These are phyloP conservation scores for Leucosporidium yakuticum DNA, from an alignment of 768 basidiomycete genomes.

Conservation along the genomic window DNA sequence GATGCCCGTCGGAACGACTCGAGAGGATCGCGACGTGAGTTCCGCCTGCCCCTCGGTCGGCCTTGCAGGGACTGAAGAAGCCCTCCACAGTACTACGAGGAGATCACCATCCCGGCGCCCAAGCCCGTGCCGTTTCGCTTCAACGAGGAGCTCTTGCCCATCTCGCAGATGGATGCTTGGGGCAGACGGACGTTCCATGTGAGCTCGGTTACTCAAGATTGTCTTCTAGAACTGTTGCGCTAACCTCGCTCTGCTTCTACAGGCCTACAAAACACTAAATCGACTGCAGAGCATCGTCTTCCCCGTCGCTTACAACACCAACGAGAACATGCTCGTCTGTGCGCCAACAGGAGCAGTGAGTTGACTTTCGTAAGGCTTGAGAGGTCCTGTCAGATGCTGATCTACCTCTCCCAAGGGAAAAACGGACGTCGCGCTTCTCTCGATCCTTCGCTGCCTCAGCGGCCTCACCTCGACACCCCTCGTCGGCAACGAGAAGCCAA, in stretches of 20 bases:
- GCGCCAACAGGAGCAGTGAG: slow-evolving; percentile 96
- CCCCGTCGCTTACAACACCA: slow-evolving; percentile 84
- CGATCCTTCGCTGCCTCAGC: slow-evolving; percentile 60
- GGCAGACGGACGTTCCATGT: slow-evolving; percentile 80
- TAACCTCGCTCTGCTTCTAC: slow-evolving; percentile 8
- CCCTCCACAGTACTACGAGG: slow-evolving; percentile 65
- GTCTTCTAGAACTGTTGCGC: not conserved
- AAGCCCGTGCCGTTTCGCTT: slow-evolving; percentile 64
- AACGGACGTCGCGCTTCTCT: slow-evolving; percentile 95
- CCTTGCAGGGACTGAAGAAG: slow-evolving; percentile 14
- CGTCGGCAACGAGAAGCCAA: slow-evolving; percentile 8
- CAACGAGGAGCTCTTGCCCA: slow-evolving; percentile 63
- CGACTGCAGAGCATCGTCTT: slow-evolving; percentile 93
- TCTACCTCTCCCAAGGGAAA: slow-evolving; percentile 62
- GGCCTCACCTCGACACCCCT: slow-evolving; percentile 11
- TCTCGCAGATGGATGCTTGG: slow-evolving; percentile 69
- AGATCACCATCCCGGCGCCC: slow-evolving; percentile 82
- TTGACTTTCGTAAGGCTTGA: slow-evolving; percentile 10
- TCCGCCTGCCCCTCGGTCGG: not conserved
- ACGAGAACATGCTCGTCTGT: slow-evolving; percentile 92
- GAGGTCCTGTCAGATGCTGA: not conserved
- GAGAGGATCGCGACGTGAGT: slow-evolving; percentile 61
- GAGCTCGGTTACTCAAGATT: slow-evolving; percentile 35
- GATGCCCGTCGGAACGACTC: slow-evolving; percentile 73
- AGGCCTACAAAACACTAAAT: slow-evolving; percentile 85